A percentile compares a stretch with the other conserved stretches of the same genome.
Conservation (phyloP, 2,329 filamentous ascomycete species). For the Hortaea sp. region DNA sequence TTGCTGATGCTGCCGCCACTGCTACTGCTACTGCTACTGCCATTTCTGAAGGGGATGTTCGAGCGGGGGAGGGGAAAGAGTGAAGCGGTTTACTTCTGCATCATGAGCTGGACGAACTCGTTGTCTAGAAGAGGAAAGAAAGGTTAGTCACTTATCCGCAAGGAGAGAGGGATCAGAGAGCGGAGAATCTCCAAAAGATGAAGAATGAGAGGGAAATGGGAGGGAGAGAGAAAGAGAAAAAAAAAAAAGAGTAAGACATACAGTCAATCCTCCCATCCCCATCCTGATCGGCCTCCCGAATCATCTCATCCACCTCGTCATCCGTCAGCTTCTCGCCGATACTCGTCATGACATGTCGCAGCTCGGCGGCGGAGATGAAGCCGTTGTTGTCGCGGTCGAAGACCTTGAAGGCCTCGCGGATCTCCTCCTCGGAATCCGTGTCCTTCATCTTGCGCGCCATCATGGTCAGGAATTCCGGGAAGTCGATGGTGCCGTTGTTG, state of each 20-base stretch:
- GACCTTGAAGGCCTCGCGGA: constrained; percentile 55
- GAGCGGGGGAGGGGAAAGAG: constrained; percentile 11
- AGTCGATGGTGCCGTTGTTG: constrained; percentile 56
- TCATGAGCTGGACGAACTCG: constrained; percentile 48
- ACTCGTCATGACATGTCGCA: constrained; percentile 53
- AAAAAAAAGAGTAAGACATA: constrained; percentile 33
- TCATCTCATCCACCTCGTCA: constrained; percentile 56
- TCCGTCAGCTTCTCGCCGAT: constrained; percentile 56
- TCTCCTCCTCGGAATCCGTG: constrained; percentile 54
- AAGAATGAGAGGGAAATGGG: not conserved
- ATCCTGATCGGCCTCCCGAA: constrained; percentile 54
- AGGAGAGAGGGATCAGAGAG: not conserved
- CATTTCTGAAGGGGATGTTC: constrained; percentile 4
- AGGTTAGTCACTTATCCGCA: not conserved
- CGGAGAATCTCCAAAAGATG: not conserved
- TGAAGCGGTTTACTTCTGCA: constrained; percentile 38
- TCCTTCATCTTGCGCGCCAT: constrained; percentile 55
- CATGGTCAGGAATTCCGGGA: constrained; percentile 57
- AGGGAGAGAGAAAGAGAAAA: not conserved
- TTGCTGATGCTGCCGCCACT: too few relatives aligned
- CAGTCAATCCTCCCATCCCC: constrained; percentile 56
- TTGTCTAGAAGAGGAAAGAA: constrained; percentile 31
- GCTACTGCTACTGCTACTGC: too few relatives aligned
- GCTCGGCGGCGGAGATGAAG: constrained; percentile 53
- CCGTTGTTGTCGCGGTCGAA: constrained; percentile 58